Evolutionary conservation across 2,329 filamentous ascomycete genomes (phyloP), one percentile per base, ranked within the genome.

Genomic region (Penicillium sp.): DNA sequence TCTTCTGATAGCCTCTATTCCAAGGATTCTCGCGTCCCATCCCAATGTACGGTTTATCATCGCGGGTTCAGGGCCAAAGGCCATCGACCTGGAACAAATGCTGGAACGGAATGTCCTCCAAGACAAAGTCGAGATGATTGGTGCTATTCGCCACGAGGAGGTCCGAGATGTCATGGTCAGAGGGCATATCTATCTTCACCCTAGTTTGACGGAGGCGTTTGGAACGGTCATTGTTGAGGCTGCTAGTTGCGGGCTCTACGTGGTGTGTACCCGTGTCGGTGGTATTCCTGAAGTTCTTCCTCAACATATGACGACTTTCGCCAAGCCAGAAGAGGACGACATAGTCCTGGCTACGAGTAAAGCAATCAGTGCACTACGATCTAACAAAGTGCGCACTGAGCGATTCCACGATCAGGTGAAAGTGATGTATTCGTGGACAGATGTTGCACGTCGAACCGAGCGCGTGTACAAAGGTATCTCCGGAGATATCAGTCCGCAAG

Each of bases 401-500:
- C 87, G 90, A 47, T 99, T 99, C 73, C 95, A 99, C 75, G 94
- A 97, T 68, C 91, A 98, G 77, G 95, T 99, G 65, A 93, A 94
- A 77, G 91, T 91, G 81, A 98, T 98, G 95, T 99, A 99, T 80
- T 96, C 92, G 1, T 99, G 95, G 95, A 91, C 91, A 30, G 94
- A 99, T 75, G 94, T 99, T 30, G 95, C 95, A 15, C 86, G 91
- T 70, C 90, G 95, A 59, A 98, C 95, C 0, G 95, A 99, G 79
- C 86, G 94, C 31, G 95, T 99, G 0, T 99, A 99, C 77, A 89
- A 96, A 74, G 92, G 95, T 52, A 96, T 99, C 69, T 92, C 89
- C 2, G 93, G 93, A 7, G 88, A 88, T n/a, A 88, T 96, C 57
- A 88, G 87, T 66, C 92, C 96, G 69, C 89, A 91, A 58, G 92